phyloP scores from a whole-genome alignment of 2,329 filamentous ascomycete genomes.

The Lecanicillium sp. region DNA sequence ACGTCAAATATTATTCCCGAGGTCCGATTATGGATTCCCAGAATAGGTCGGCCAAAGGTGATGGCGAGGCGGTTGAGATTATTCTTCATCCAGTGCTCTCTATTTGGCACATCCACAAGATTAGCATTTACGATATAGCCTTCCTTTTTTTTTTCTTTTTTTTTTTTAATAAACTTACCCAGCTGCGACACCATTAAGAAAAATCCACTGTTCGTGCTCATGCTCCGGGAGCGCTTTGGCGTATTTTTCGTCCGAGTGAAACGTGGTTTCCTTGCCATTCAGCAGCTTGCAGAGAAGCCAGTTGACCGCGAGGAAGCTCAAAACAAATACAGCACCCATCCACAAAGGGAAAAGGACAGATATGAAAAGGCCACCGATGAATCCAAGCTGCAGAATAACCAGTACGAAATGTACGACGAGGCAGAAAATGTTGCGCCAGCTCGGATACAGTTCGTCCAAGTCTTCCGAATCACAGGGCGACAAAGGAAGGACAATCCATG shows the following conservation, averaged over 20 bases:
- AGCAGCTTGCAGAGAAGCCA: constrained; percentile 37
- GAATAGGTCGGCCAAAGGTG: constrained; percentile 62
- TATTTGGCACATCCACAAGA: too few relatives aligned
- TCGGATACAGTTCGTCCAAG: constrained; percentile 58
- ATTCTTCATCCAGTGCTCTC: constrained; percentile 57
- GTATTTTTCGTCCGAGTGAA: constrained; percentile 44
- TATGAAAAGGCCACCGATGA: constrained; percentile 50
- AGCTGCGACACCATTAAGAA: constrained; percentile 63
- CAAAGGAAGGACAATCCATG: constrained; percentile 53
- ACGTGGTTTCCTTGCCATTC: constrained; percentile 42
- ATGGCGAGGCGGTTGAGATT: constrained; percentile 64
- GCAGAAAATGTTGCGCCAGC: constrained; percentile 45
- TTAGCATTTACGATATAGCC: too few relatives aligned
- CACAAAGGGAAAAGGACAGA: constrained; percentile 39
- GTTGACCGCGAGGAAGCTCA: constrained; percentile 41
- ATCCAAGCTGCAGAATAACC: constrained; percentile 47
- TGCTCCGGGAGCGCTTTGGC: constrained; percentile 40
- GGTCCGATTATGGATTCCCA: constrained; percentile 70
- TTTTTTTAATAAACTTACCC: constrained; percentile 37
- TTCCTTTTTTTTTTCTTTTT: too few relatives aligned
- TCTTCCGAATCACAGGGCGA: constrained; percentile 40
- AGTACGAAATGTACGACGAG: constrained; percentile 52
- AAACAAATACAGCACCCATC: constrained; percentile 30
- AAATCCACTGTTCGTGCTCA: constrained; percentile 67
- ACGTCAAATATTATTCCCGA: constrained; percentile 69